Conservation (phyloP, 768 basidiomycete species). For the Tricholoma sp. region DNA sequence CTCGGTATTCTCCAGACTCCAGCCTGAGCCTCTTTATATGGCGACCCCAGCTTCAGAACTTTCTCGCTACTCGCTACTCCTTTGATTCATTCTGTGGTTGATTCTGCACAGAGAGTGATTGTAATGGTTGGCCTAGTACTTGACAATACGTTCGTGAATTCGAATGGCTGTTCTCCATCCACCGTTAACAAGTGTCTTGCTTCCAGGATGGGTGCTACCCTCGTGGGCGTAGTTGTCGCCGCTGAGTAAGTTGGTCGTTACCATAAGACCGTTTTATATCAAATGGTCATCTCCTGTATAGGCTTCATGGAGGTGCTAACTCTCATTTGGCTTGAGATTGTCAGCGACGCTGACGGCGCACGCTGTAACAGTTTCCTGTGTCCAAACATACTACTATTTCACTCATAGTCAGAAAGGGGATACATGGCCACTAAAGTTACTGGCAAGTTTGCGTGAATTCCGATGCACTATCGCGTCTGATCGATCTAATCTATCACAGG, state of each 20-base stretch:
- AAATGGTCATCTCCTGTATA: constrained; percentile 13
- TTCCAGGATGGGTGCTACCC: constrained; percentile 42
- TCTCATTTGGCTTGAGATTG: neutral
- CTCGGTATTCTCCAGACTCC: too few species aligned
- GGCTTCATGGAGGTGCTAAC: constrained; percentile 44
- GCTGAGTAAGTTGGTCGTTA: constrained; percentile 33
- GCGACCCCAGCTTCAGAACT: too few species aligned
- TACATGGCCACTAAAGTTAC: constrained; percentile 38
- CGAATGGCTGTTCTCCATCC: neutral
- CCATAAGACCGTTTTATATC: neutral
- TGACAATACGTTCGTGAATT: constrained; percentile 16
- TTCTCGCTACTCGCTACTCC: too few species aligned
- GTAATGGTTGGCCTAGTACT: constrained; percentile 13
- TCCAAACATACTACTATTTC: constrained; percentile 55
- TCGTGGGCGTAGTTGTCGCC: constrained; percentile 45
- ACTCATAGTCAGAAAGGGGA: constrained; percentile 38
- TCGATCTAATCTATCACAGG: constrained; percentile 25
- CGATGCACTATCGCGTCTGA: too few species aligned
- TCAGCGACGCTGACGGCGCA: neutral
- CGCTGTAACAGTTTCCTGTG: constrained; percentile 36
- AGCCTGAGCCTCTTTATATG: too few species aligned
- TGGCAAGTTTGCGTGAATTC: constrained; percentile 30
- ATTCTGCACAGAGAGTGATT: too few species aligned
- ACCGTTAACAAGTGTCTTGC: neutral
- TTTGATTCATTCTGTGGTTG: too few species aligned